Percentiles rank a stretch among this genome's conserved stretches.
These are phyloP conservation scores for Ploettnerulaceae sp. DNA, from an alignment of 2,329 filamentous ascomycete genomes.

Conservation along the genomic window DNA sequence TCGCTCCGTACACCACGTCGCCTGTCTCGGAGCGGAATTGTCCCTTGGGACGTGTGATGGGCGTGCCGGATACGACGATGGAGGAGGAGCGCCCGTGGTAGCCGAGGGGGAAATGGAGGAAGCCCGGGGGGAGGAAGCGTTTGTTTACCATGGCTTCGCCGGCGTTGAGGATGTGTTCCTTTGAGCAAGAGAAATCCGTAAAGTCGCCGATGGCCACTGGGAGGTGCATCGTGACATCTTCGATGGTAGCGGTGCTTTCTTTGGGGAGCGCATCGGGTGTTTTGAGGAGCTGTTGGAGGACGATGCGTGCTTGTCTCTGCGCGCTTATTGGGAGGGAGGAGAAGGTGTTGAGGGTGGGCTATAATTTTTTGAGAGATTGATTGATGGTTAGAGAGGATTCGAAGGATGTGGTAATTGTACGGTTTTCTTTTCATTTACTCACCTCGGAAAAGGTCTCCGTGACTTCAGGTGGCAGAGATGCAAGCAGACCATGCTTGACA, in stretches of 20 bases:
- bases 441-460: constrained; percentile 17
- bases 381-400: background rate
- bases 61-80: constrained; percentile 45
- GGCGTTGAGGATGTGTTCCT: constrained; percentile 49
- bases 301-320: constrained; percentile 38
- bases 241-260: constrained; percentile 33
- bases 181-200: constrained; percentile 52
- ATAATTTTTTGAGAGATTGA: no score
- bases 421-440: background rate
- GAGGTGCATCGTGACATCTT: constrained; percentile 45
- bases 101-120: constrained; percentile 45
- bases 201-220: constrained; percentile 53
- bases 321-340: constrained; percentile 40
- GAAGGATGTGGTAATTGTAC: no score
- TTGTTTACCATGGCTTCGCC: constrained; percentile 38
- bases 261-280: constrained; percentile 25
- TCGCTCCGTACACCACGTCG: constrained; percentile 19
- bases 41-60: constrained; percentile 44
- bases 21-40: constrained; percentile 34
- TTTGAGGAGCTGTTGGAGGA: constrained; percentile 37
- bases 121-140: constrained; percentile 40
- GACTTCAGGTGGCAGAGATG: constrained; percentile 10
- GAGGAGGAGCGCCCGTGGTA: constrained; percentile 53
- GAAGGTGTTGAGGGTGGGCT: constrained; percentile 43
- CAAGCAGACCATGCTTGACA: constrained; percentile 24